Base-by-base conservation (phyloP, 495 filamentous ascomycete genomes). In the Staphylotrichum longicolle region DNA sequence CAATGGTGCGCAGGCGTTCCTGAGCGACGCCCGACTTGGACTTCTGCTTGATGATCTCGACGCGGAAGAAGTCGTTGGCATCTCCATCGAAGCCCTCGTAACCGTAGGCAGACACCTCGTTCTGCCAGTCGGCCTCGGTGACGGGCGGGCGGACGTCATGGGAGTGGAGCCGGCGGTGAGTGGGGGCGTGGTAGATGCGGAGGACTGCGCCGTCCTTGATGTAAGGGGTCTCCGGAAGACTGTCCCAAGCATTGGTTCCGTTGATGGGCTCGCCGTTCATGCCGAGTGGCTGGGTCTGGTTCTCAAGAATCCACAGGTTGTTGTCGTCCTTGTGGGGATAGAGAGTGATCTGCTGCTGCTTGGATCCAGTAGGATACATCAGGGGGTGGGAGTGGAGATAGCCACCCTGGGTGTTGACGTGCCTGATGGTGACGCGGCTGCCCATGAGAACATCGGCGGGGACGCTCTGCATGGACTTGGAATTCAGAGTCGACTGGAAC, bases 271-370 rank as follows among this genome's bases (percentile, higher is more conserved):
- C 66, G 32, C 91, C 92, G 69, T 90, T 81, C 6, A 82, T 77
- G 61, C 86, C 89, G 15, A 93, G 78, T 8, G 94, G 93, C 70
- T 96, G 91, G 8, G 95, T 98, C 77, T 93, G 87, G 73, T 98
- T 98, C 77, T 98, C 94, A 53, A 96, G 66, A 34, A 97, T 69
- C 84, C 90, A 98, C 39, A 93, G 63, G 72, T 98, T 98, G 81
- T 98, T 98, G 67, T 96, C 93, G 68, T 98, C 94, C 82, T 98
- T 98, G 79, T 98, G 94, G 9, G 94, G 94, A 67, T 98, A 98
- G 7, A 98, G 85, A 3, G 94, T 98, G 66, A 98, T 91, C 71
- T 98, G 94, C 74, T 98, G 94, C 72, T 98, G 94, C 79, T 97
- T 96, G 80, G 91, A 96, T 63, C 94, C 94, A 6, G 86, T 89